phyloP scores from a whole-genome alignment of 2,329 filamentous ascomycete genomes.

The Colletotrichum nymphaeae region DNA sequence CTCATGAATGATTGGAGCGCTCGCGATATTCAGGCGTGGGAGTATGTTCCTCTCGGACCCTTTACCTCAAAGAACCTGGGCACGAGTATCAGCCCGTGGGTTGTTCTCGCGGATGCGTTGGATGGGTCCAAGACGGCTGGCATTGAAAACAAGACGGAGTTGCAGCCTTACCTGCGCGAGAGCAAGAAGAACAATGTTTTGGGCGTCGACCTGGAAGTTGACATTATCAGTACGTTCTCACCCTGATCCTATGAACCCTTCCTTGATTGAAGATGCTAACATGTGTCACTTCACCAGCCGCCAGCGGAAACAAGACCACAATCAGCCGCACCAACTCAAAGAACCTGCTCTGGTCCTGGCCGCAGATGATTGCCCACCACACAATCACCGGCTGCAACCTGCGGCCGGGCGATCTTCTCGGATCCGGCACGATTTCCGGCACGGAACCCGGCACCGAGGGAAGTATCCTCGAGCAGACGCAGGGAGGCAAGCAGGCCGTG shows the following conservation, averaged over 20 bases:
- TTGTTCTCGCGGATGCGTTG: conserved; percentile 70
- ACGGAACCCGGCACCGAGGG: conserved; percentile 72
- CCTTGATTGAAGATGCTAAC: not conserved
- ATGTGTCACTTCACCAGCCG: conserved; percentile 37
- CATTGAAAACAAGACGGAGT: conserved; percentile 46
- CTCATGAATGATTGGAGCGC: conserved; percentile 75
- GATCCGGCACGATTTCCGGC: conserved; percentile 81
- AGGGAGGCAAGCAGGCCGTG: conserved; percentile 74
- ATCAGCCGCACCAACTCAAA: conserved; percentile 44
- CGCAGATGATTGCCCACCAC: conserved; percentile 87
- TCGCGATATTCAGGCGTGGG: conserved; percentile 70
- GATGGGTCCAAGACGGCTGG: conserved; percentile 41
- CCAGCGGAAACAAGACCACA: conserved; percentile 44
- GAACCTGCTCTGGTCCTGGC: conserved; percentile 80
- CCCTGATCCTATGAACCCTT: fast-evolving
- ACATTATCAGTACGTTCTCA: conserved; percentile 51
- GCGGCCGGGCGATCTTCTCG: conserved; percentile 79
- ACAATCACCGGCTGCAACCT: conserved; percentile 82
- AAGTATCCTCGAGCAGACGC: conserved; percentile 78
- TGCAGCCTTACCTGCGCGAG: conserved; percentile 66
- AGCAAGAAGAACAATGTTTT: conserved; percentile 53
- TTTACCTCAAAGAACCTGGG: conserved; percentile 72
- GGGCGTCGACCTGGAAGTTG: conserved; percentile 51
- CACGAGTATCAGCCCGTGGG: conserved; percentile 71
- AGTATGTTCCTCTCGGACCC: conserved; percentile 72